Evolutionary conservation across 768 basidiomycete genomes (phyloP).

Genomic region (Phylloporus rhodoxanthus): DNA sequence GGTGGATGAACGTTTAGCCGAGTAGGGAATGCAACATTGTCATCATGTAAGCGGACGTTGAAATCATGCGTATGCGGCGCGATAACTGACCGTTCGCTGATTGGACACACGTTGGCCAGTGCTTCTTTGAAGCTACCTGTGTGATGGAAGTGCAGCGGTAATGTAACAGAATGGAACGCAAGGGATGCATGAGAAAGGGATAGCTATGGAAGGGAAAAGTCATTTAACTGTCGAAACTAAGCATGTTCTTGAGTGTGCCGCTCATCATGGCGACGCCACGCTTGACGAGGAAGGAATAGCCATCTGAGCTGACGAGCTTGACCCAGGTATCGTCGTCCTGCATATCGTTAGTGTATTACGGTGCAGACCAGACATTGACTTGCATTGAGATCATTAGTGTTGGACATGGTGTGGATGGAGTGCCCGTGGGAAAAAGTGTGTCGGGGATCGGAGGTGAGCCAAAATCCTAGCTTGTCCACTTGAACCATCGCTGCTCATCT

Average conservation of each 20-base stretch:
- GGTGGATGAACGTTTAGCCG: not conserved
- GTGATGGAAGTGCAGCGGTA: slow-evolving; percentile 5
- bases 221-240: slow-evolving; percentile 59
- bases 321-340: slow-evolving; percentile 56
- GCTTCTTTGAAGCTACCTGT: slow-evolving; percentile 74
- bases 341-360: not conserved
- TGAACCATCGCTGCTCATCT: slow-evolving; percentile 13
- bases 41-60: slow-evolving; percentile 1
- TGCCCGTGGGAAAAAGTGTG: slow-evolving; percentile 18
- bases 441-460: slow-evolving; percentile 14
- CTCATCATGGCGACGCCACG: slow-evolving; percentile 72
- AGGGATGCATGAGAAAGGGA: slow-evolving; percentile 10
- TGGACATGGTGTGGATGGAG: not conserved
- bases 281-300: slow-evolving; percentile 73
- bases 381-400: slow-evolving; percentile 13
- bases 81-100: slow-evolving; percentile 60
- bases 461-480: slow-evolving; percentile 6
- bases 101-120: slow-evolving; percentile 57
- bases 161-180: slow-evolving; percentile 7
- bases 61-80: not conserved
- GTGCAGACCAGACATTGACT: not conserved
- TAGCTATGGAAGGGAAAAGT: slow-evolving; percentile 18
- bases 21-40: not conserved
- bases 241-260: slow-evolving; percentile 76
- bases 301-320: slow-evolving; percentile 69